Conservation (phyloP, 176 grass and related monocot genomes). For the Olyra latifolia region DNA sequence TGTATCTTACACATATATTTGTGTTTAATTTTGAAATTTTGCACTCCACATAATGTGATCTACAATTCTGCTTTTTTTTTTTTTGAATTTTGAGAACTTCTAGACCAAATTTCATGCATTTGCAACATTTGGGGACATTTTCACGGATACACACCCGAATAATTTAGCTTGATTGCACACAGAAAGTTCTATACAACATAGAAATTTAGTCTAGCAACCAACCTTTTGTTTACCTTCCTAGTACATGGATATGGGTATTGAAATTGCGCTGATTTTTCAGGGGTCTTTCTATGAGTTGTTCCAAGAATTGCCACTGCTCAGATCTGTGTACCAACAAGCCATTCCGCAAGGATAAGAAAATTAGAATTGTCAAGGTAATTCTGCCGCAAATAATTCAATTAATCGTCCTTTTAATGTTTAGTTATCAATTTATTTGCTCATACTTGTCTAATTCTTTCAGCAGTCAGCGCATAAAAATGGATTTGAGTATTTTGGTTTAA, state of each 20-base stretch:
- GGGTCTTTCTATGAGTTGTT: constrained; percentile 91
- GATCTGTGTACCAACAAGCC: constrained; percentile 89
- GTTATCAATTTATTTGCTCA: constrained; percentile 6
- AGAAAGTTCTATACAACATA: constrained; percentile 2
- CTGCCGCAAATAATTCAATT: constrained; percentile 17
- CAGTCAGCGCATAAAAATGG: neutral
- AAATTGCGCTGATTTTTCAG: constrained; percentile 34
- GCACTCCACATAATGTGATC: too few species aligned
- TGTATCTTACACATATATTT: too few species aligned
- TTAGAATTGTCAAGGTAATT: constrained; percentile 95
- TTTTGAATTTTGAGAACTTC: too few species aligned
- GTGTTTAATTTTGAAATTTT: too few species aligned
- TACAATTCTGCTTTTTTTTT: too few species aligned
- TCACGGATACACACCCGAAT: neutral
- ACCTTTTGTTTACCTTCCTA: neutral
- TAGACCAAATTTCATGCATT: too few species aligned
- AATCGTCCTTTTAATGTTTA: neutral
- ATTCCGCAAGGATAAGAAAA: constrained; percentile 95
- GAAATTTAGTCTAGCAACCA: constrained; percentile 3
- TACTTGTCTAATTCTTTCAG: constrained; percentile 3
- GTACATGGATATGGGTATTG: neutral
- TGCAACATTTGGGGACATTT: too few species aligned
- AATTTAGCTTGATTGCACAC: neutral
- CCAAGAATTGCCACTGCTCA: constrained; percentile 85
- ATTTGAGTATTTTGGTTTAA: neutral